Percentiles rank a stretch among this genome's conserved stretches.
Conservation (phyloP, 768 basidiomycete species). For the Tulasnella sp. region DNA sequence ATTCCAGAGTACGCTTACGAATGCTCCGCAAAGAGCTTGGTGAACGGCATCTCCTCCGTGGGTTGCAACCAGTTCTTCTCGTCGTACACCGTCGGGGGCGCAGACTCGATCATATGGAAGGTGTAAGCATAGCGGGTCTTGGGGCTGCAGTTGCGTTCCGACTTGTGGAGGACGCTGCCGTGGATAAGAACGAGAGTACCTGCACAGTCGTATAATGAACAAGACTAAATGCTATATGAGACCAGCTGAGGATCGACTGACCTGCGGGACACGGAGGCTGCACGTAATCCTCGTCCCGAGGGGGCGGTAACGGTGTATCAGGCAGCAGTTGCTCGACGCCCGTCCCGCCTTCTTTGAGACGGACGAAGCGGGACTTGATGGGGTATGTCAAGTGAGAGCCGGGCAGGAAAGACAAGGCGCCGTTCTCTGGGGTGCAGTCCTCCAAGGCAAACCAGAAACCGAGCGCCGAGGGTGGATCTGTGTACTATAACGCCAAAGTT, state of each 20-base stretch:
- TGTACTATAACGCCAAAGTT: constrained; percentile 46
- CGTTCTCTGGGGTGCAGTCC: constrained; percentile 67
- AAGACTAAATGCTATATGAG: no score
- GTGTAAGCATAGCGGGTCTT: constrained; percentile 82
- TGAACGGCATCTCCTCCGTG: constrained; percentile 68
- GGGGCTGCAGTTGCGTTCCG: constrained; percentile 68
- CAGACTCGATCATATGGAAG: constrained; percentile 85
- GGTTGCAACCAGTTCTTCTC: constrained; percentile 95
- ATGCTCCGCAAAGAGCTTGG: constrained; percentile 25
- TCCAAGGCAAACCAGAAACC: constrained; percentile 97
- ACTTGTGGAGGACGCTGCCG: constrained; percentile 84
- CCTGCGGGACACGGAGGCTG: constrained; percentile 66
- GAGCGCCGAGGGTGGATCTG: constrained; percentile 78
- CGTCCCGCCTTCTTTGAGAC: constrained; percentile 63
- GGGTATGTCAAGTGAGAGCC: constrained; percentile 71
- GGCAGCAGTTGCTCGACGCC: constrained; percentile 58
- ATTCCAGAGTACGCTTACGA: no score
- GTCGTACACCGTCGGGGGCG: constrained; percentile 61
- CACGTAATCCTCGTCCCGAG: constrained; percentile 35
- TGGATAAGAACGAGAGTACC: constrained; percentile 92
- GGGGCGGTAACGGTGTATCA: constrained; percentile 20
- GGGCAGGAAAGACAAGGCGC: constrained; percentile 78
- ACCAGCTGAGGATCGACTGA: constrained; percentile 25
- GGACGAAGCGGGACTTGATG: constrained; percentile 76
- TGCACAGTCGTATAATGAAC: constrained; percentile 22